A percentile compares a stretch with the other conserved stretches of the same genome.
phyloP scores from a whole-genome alignment of 495 filamentous ascomycete genomes.

The Chaetomium fimeti region DNA sequence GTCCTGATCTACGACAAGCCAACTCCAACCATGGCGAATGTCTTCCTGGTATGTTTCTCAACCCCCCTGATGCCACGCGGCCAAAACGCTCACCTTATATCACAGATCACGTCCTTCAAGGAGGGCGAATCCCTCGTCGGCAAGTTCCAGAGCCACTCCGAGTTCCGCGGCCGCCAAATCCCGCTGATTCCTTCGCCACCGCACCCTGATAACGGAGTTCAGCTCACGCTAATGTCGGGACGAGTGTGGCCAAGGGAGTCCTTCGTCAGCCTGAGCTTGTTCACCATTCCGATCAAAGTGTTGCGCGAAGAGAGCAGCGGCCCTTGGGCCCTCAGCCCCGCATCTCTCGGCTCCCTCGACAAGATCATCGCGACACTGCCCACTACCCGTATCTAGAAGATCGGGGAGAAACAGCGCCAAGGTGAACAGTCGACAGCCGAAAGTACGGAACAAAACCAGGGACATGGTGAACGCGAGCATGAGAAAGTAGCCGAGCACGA shows the following conservation, averaged over 20 bases:
- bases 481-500: neutral
- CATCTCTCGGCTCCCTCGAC: neutral
- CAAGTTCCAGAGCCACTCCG: neutral
- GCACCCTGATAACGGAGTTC: constrained; percentile 6
- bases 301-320: neutral
- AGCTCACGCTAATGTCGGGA: neutral
- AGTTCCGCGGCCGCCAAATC: constrained; percentile 2
- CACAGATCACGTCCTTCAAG: constrained; percentile 6
- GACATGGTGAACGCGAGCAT: neutral
- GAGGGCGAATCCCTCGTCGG: constrained; percentile 1
- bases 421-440: neutral
- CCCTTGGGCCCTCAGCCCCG: neutral
- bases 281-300: neutral
- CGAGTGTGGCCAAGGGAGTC: neutral
- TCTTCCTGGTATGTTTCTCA: constrained; percentile 5
- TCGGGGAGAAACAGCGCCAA: neutral
- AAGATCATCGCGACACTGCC: neutral
- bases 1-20: neutral
- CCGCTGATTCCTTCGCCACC: neutral
- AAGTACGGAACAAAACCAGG: neutral
- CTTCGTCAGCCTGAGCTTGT: neutral
- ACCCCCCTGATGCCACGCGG: too few species aligned
- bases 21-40: neutral
- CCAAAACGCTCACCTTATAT: neutral
- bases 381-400: neutral